Evolutionary conservation across 2,329 filamentous ascomycete species (phyloP).

Genomic region (Fusarium sp.): DNA sequence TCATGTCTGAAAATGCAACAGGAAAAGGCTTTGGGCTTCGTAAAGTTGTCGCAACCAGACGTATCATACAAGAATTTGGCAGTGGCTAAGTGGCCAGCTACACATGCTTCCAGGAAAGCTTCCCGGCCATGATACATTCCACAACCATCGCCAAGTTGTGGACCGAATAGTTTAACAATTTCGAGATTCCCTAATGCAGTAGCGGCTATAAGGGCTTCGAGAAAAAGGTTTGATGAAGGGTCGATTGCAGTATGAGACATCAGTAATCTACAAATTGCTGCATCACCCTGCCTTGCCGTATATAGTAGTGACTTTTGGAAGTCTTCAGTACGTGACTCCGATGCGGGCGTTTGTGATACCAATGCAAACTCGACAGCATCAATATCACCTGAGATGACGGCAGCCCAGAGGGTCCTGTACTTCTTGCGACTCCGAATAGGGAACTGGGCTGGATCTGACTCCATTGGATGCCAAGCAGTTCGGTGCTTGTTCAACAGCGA

Average conservation of each 20-base stretch:
- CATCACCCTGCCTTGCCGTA: neutral
- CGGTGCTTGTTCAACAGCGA: conserved; percentile 4
- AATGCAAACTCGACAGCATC: neutral
- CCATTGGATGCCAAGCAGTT: neutral
- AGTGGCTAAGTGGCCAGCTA: neutral
- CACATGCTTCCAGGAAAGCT: neutral
- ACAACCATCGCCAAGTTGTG: neutral
- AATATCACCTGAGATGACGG: neutral
- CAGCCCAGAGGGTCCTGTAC: neutral
- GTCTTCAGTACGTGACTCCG: too few relatives aligned
- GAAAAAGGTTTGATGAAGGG: neutral
- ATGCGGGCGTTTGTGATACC: neutral
- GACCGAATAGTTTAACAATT: neutral
- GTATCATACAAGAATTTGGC: neutral
- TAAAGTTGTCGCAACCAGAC: neutral
- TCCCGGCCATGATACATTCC: too few relatives aligned
- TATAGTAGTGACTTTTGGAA: neutral
- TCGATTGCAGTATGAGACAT: neutral
- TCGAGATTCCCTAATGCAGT: neutral
- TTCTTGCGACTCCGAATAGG: neutral
- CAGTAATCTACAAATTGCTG: neutral
- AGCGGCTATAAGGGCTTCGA: neutral
- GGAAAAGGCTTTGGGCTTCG: too few relatives aligned
- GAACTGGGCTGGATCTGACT: neutral
- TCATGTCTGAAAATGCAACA: too few relatives aligned